phyloP scores from a whole-genome alignment of 2,329 filamentous ascomycete species.

The Talaromyces islandicus region DNA sequence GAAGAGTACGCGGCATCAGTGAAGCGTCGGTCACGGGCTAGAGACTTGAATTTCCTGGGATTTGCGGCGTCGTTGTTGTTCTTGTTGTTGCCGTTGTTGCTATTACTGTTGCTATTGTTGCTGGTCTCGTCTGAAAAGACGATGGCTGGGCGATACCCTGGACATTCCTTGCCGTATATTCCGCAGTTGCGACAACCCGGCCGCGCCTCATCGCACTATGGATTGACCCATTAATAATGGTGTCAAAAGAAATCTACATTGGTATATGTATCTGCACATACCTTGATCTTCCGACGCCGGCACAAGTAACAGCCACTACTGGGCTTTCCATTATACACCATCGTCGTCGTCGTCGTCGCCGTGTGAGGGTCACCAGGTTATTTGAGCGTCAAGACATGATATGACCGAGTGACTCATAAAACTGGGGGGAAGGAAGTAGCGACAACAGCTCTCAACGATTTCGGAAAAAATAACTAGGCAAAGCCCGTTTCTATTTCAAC shows the following conservation, averaged over 20 bases:
- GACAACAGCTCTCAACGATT: background rate
- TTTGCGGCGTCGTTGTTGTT: background rate
- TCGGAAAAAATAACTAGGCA: background rate
- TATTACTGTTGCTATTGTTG: conserved; percentile 15
- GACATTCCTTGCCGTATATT: conserved; percentile 30
- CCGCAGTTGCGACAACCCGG: conserved; percentile 31
- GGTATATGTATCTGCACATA: conserved; percentile 11
- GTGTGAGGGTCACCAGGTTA: conserved; percentile 6
- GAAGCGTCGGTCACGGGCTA: background rate
- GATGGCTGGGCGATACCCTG: conserved; percentile 29
- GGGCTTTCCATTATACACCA: conserved; percentile 37
- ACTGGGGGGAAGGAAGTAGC: background rate
- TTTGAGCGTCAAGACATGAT: conserved; percentile 4
- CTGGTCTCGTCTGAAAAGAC: conserved; percentile 31
- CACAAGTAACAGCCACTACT: conserved; percentile 36
- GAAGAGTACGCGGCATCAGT: background rate
- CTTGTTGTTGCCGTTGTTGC: background rate
- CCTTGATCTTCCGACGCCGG: conserved; percentile 36
- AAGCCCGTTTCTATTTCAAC: background rate
- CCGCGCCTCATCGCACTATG: conserved; percentile 28
- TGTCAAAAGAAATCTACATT: background rate
- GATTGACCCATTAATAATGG: background rate
- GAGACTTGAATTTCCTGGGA: background rate
- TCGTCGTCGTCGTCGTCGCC: conserved; percentile 13
- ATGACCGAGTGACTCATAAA: background rate